Percentiles rank a stretch among this genome's conserved stretches.
phyloP scores from a whole-genome alignment of 2,329 filamentous ascomycete species.

The Microdochium bolleyi region DNA sequence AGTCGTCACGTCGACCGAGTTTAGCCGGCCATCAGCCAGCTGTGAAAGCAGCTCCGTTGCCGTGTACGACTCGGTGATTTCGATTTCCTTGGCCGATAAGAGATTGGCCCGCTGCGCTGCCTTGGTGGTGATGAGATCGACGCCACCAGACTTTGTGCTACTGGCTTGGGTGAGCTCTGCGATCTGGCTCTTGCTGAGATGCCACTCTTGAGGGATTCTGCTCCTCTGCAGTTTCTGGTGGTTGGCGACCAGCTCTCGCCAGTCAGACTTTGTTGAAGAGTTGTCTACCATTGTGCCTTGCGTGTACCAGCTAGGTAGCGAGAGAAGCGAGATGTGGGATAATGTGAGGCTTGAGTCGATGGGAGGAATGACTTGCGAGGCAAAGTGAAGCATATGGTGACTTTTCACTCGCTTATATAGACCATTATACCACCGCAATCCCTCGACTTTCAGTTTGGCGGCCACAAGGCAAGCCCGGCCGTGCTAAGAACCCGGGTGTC shows the following conservation, averaged over 20 bases:
- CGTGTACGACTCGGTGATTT: not conserved
- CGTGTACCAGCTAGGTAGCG: too few relatives aligned
- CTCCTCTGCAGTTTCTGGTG: not conserved
- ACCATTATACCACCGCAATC: too few relatives aligned
- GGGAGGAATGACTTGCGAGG: too few relatives aligned
- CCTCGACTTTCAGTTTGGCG: too few relatives aligned
- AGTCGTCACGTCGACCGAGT: conserved; percentile 27
- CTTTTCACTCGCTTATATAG: too few relatives aligned
- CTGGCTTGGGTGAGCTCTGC: not conserved
- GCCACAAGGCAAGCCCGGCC: too few relatives aligned
- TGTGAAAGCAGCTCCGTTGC: conserved; percentile 29
- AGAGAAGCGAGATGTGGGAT: too few relatives aligned
- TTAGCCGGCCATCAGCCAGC: conserved; percentile 24
- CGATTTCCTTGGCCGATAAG: not conserved
- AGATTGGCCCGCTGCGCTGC: not conserved
- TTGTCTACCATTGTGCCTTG: not conserved
- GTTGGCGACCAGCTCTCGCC: not conserved
- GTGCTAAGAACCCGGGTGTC: too few relatives aligned
- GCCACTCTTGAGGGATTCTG: not conserved
- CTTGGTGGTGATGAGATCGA: not conserved
- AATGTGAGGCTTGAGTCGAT: too few relatives aligned
- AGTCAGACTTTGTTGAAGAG: not conserved
- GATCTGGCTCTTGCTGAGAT: not conserved
- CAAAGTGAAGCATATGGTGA: too few relatives aligned
- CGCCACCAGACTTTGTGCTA: not conserved